phyloP scores from a whole-genome alignment of 192 early-diverging fungal species.

The Obelidium mucronatum region DNA sequence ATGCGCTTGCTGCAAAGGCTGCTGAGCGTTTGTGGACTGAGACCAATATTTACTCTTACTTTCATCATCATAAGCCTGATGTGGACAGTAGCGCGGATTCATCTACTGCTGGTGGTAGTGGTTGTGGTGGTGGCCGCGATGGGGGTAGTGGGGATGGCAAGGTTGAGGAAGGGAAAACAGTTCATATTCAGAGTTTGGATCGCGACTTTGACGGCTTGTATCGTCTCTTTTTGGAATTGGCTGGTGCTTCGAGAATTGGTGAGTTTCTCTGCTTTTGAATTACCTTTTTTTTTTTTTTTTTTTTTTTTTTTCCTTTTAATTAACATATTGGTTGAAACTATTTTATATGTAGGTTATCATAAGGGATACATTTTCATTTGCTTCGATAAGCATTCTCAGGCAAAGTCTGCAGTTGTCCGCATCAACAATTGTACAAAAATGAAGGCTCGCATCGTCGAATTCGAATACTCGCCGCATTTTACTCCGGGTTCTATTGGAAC shows the following conservation, averaged over 20 bases:
- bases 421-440: constrained; percentile 11
- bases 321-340: too few species aligned
- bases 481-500: constrained; percentile 18
- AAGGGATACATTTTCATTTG: constrained; percentile 27
- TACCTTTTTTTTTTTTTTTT: background rate
- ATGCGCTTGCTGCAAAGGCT: background rate
- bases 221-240: constrained; percentile 15
- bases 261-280: background rate
- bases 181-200: constrained; percentile 26
- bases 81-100: background rate
- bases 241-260: constrained; percentile 26
- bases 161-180: background rate
- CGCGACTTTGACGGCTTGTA: constrained; percentile 26
- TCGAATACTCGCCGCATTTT: constrained; percentile 30
- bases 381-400: background rate
- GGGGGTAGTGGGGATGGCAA: background rate
- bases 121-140: too few species aligned
- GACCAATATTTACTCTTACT: constrained; percentile 32
- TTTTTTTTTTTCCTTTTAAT: too few species aligned
- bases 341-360: constrained; percentile 30
- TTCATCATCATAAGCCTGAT: constrained; percentile 24
- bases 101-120: too few species aligned
- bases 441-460: constrained; percentile 33
- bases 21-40: constrained; percentile 23
- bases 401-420: background rate